phyloP scores from a whole-genome alignment of 805 yeast species.

The Metschnikowia rubicola region DNA sequence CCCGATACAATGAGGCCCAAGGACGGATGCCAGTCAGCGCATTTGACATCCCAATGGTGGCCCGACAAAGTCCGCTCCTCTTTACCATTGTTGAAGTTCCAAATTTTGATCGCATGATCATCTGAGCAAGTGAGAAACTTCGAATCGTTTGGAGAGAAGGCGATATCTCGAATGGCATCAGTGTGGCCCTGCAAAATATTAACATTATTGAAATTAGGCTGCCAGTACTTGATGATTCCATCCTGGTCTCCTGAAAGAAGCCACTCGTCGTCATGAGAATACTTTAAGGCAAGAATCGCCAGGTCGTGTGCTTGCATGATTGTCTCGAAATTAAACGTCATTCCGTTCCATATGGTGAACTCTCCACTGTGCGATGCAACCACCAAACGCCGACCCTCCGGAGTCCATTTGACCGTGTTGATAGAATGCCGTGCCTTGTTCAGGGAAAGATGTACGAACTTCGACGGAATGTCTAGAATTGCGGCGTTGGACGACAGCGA shows the following conservation, averaged over 20 bases:
- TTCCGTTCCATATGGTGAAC: constrained; percentile 94
- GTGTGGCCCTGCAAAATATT: constrained; percentile 72
- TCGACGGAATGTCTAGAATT: constrained; percentile 63
- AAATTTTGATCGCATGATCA: constrained; percentile 83
- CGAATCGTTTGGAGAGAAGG: constrained; percentile 85
- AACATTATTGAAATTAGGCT: constrained; percentile 95
- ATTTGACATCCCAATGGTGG: constrained; percentile 98
- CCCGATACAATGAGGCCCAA: constrained; percentile 87
- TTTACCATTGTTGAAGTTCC: constrained; percentile 88
- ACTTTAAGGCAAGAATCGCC: constrained; percentile 74
- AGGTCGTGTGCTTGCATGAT: constrained; percentile 98
- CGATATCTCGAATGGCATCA: constrained; percentile 80
- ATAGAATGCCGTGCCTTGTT: constrained; percentile 91
- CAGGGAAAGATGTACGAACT: constrained; percentile 85
- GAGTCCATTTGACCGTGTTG: constrained; percentile 91
- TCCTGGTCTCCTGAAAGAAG: constrained; percentile 89
- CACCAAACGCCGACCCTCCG: constrained; percentile 86
- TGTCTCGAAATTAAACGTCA: constrained; percentile 91
- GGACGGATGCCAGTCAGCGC: constrained; percentile 94
- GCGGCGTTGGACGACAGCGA: constrained; percentile 35
- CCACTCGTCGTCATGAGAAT: constrained; percentile 93
- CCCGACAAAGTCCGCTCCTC: constrained; percentile 81
- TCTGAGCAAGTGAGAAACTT: constrained; percentile 94
- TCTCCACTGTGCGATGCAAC: constrained; percentile 94
- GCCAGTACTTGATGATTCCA: constrained; percentile 93